phyloP scores from a whole-genome alignment of 768 basidiomycete genomes.

The Coprinopsis cinerea region DNA sequence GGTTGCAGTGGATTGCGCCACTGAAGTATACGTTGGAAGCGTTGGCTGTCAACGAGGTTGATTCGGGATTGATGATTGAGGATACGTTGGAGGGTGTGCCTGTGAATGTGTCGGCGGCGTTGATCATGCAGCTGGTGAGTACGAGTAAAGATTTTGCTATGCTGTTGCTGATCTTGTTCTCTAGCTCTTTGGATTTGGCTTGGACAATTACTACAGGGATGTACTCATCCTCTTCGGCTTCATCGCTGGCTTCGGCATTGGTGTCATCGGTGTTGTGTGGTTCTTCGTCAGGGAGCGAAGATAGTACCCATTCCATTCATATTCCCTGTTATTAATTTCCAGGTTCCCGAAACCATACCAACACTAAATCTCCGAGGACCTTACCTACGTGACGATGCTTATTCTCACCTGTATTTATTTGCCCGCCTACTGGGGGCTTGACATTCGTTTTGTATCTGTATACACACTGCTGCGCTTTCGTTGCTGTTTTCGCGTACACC shows the following conservation, averaged over 20 bases:
- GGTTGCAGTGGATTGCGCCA: conserved; percentile 89
- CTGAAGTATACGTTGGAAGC: conserved; percentile 84
- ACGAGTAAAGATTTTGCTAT: neutral
- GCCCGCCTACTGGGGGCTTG: too few species aligned
- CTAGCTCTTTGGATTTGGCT: conserved; percentile 82
- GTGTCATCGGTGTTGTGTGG: conserved; percentile 76
- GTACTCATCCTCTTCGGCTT: conserved; percentile 84
- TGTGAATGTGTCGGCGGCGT: conserved; percentile 66
- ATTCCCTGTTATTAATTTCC: too few species aligned
- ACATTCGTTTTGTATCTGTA: too few species aligned
- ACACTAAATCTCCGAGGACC: too few species aligned
- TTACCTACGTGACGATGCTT: too few species aligned
- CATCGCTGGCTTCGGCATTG: conserved; percentile 70
- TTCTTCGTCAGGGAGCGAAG: conserved; percentile 71
- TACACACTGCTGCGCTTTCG: too few species aligned
- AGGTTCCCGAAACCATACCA: too few species aligned
- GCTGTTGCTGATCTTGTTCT: conserved; percentile 6
- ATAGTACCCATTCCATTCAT: too few species aligned
- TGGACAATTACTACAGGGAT: conserved; percentile 82
- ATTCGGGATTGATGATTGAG: conserved; percentile 77
- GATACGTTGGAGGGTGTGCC: conserved; percentile 80
- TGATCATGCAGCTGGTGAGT: conserved; percentile 83
- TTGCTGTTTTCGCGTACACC: too few species aligned
- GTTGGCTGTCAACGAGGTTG: conserved; percentile 87
- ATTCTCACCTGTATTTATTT: too few species aligned